Evolutionary conservation across 139 green algal species (phyloP).

Genomic region (Closterium sp.): DNA sequence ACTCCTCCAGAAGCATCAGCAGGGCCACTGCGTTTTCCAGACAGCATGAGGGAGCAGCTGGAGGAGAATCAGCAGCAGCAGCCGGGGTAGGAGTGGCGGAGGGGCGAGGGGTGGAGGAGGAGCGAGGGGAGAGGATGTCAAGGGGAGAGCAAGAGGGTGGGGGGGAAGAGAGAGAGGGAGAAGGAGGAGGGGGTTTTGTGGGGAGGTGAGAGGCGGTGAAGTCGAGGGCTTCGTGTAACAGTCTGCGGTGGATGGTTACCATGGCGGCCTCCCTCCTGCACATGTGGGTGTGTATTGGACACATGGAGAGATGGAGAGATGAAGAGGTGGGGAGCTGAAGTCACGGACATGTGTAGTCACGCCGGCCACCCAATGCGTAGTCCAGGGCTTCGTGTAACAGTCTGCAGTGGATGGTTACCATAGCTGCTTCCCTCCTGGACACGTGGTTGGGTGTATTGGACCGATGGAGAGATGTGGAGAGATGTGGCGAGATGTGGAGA

Average conservation of each 20-base stretch:
- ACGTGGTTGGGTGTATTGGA: too few species aligned
- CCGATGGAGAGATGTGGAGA: too few species aligned
- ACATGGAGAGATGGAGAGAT: too few species aligned
- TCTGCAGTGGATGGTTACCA: too few species aligned
- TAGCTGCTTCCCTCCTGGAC: too few species aligned
- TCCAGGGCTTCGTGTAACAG: too few species aligned
- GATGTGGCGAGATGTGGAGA: too few species aligned
- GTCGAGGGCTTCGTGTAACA: constrained; percentile 31
- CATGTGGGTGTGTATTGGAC: neutral
- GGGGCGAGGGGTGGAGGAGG: neutral
- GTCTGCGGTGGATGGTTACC: constrained; percentile 17
- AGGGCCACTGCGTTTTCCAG: constrained; percentile 33
- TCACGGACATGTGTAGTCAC: too few species aligned
- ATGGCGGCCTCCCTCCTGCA: constrained; percentile 25
- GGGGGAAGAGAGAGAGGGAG: neutral
- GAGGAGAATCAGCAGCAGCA: neutral
- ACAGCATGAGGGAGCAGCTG: neutral
- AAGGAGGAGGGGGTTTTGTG: constrained; percentile 6
- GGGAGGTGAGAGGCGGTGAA: constrained; percentile 30
- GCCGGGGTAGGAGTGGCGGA: neutral
- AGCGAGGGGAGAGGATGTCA: neutral
- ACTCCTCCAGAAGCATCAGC: constrained; percentile 43
- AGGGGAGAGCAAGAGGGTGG: neutral
- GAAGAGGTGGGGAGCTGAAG: too few species aligned
- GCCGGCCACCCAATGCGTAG: too few species aligned